Conservation (phyloP, 2,329 filamentous ascomycete genomes). For the Mycosphaerelloides madeirae region DNA sequence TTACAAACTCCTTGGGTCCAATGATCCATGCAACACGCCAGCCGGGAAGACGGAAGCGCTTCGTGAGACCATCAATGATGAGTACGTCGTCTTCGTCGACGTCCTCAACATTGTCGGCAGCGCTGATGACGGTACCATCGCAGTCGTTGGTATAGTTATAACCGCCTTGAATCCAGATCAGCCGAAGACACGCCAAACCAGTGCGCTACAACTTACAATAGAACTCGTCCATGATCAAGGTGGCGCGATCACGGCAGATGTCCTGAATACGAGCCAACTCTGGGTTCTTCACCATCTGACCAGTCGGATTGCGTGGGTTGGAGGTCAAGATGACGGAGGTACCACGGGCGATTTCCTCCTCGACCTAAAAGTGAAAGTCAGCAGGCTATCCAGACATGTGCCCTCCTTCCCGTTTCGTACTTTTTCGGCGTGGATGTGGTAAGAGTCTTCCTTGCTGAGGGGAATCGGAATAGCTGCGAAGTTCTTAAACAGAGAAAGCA, state of each 20-base stretch:
- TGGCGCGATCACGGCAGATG: slow-evolving; percentile 83
- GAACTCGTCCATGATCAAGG: slow-evolving; percentile 93
- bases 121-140: slow-evolving; percentile 82
- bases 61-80: slow-evolving; percentile 92
- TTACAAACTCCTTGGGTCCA: slow-evolving; percentile 85
- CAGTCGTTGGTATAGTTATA: slow-evolving; percentile 95
- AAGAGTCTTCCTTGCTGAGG: slow-evolving; percentile 76
- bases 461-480: slow-evolving; percentile 85
- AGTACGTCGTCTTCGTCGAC: slow-evolving; percentile 80
- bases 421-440: slow-evolving; percentile 73
- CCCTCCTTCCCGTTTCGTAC: too few relatives aligned
- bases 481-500: slow-evolving; percentile 89
- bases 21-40: slow-evolving; percentile 71
- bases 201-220: slow-evolving; percentile 55
- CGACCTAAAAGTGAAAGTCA: slow-evolving; percentile 49
- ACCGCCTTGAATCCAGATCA: slow-evolving; percentile 40
- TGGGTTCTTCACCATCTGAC: slow-evolving; percentile 76
- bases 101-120: slow-evolving; percentile 83
- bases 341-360: slow-evolving; percentile 51
- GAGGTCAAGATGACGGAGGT: slow-evolving; percentile 80
- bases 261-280: slow-evolving; percentile 89
- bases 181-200: too few relatives aligned
- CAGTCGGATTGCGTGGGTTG: slow-evolving; percentile 92
- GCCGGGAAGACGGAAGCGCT: slow-evolving; percentile 90
- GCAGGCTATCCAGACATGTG: slow-evolving; percentile 64